These are phyloP conservation scores for Cicer judaicum DNA, from an alignment of 306 rosid species.

Conservation along the genomic window DNA sequence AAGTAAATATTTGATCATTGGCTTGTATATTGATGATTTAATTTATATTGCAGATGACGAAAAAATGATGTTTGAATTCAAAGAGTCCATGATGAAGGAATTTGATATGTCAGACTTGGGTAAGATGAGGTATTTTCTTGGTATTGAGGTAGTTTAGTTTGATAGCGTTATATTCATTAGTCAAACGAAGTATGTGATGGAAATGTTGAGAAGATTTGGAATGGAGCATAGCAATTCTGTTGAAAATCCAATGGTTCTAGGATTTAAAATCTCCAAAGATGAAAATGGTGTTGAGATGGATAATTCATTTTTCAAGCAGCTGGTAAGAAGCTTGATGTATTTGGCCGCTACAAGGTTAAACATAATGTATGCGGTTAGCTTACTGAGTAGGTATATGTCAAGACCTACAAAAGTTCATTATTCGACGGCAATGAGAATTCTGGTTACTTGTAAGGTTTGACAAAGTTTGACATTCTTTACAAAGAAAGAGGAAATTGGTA, in stretches of 20 bases:
- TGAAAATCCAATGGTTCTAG: slow-evolving; percentile 3
- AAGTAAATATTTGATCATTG: too few relatives aligned
- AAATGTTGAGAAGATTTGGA: slow-evolving; percentile 3
- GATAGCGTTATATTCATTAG: background rate
- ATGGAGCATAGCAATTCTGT: background rate
- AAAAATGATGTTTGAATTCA: background rate
- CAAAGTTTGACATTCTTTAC: too few relatives aligned
- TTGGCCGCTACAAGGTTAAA: too few relatives aligned
- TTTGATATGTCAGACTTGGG: too few relatives aligned
- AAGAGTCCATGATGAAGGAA: too few relatives aligned
- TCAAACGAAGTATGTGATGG: slow-evolving; percentile 6
- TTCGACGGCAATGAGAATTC: too few relatives aligned
- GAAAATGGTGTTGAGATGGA: slow-evolving; percentile 5
- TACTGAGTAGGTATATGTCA: too few relatives aligned
- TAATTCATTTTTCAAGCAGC: background rate
- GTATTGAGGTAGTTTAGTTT: background rate
- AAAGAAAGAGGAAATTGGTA: too few relatives aligned
- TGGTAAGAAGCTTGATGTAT: too few relatives aligned
- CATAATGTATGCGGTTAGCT: too few relatives aligned
- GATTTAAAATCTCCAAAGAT: slow-evolving; percentile 5
- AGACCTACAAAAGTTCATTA: too few relatives aligned
- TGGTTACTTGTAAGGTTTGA: too few relatives aligned
- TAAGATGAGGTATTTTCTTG: background rate
- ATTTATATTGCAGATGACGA: background rate
- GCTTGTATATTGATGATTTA: background rate